These are phyloP conservation scores for Gonapodya sp. DNA, from an alignment of 192 early-diverging fungal species.

Conservation along the genomic window DNA sequence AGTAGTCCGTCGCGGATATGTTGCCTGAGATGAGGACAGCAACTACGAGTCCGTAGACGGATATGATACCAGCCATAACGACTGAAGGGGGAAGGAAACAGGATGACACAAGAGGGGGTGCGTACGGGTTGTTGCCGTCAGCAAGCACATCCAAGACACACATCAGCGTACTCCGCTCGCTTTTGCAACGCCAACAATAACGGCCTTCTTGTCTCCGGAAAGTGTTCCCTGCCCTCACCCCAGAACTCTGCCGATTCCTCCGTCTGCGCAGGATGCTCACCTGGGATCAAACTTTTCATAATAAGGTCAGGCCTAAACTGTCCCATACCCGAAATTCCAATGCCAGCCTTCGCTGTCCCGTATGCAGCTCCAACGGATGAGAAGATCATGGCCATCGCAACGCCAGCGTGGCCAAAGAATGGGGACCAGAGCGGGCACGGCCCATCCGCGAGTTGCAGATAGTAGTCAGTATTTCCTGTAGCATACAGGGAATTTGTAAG, in stretches of 20 bases:
- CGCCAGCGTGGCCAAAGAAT: slow-evolving; percentile 91
- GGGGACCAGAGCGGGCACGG: slow-evolving; percentile 83
- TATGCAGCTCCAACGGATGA: slow-evolving; percentile 78
- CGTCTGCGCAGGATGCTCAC: slow-evolving; percentile 5
- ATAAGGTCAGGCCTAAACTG: slow-evolving; percentile 78
- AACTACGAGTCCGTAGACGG: slow-evolving; percentile 96
- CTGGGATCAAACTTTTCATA: slow-evolving; percentile 42
- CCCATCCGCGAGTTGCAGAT: not conserved
- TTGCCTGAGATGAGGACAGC: slow-evolving; percentile 80
- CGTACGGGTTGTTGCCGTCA: no score
- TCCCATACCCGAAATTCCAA: slow-evolving; percentile 81
- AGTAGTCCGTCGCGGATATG: slow-evolving; percentile 17
- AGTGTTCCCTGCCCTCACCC: not conserved
- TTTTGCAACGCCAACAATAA: slow-evolving; percentile 91
- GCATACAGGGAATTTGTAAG: not conserved
- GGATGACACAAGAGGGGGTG: not conserved
- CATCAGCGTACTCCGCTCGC: not conserved
- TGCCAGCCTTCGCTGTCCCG: slow-evolving; percentile 84
- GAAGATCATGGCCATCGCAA: slow-evolving; percentile 84
- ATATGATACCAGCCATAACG: slow-evolving; percentile 79
- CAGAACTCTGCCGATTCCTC: slow-evolving; percentile 18
- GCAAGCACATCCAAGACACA: no score
- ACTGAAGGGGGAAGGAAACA: not conserved
- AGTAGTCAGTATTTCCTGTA: not conserved
- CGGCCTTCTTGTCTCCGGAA: slow-evolving; percentile 42